These are phyloP conservation scores for Camelina hispida DNA, from an alignment of 345 rosid genomes.

Conservation along the genomic window DNA sequence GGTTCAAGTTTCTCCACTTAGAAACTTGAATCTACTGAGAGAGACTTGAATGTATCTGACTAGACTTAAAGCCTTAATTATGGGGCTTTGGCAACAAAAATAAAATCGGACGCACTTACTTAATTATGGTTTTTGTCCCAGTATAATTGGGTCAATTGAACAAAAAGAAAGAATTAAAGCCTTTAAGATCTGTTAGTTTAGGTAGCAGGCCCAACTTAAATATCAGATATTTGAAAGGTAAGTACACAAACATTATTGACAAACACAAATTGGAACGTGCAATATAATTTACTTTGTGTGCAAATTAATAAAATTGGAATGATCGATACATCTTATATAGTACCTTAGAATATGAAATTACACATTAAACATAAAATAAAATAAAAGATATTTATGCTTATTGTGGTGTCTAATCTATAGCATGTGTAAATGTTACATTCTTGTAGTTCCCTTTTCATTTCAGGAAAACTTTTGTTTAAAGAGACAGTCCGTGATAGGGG, in stretches of 20 bases:
- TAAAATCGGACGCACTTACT: background rate
- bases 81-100: background rate
- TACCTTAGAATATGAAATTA: background rate
- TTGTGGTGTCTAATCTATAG: slow-evolving; percentile 33
- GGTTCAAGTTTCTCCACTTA: too few species aligned
- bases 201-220: slow-evolving; percentile 3
- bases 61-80: too few species aligned
- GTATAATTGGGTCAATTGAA: background rate
- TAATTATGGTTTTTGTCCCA: background rate
- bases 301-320: background rate
- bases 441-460: slow-evolving; percentile 14
- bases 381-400: slow-evolving; percentile 16
- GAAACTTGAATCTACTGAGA: too few species aligned
- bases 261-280: background rate
- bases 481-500: slow-evolving; percentile 21
- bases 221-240: background rate
- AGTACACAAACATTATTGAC: slow-evolving; percentile 2
- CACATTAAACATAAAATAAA: background rate
- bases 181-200: background rate
- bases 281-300: too few species aligned
- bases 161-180: background rate
- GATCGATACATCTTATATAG: background rate
- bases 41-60: background rate
- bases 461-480: slow-evolving; percentile 30
- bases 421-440: slow-evolving; percentile 40